Percentiles rank a stretch among this genome's conserved stretches.
Evolutionary conservation across 352 stramenopile genomes (phyloP).

Genomic region (Nothophytophthora sp.): DNA sequence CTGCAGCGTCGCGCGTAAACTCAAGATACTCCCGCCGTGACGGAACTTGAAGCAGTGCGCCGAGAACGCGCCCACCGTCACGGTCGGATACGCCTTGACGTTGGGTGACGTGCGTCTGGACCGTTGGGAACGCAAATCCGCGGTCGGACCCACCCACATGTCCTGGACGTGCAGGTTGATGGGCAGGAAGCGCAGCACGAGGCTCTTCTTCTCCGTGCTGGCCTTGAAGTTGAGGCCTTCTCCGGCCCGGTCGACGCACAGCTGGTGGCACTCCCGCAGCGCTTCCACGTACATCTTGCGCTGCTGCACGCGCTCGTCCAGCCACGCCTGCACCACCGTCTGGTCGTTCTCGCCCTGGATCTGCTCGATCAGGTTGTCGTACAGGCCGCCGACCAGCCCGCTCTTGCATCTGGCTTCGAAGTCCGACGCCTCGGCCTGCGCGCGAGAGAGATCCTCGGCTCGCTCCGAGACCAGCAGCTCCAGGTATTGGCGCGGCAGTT

Average conservation of each 20-base stretch:
- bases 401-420: slow-evolving; percentile 73
- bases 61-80: slow-evolving; percentile 81
- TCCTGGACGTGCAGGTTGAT: slow-evolving; percentile 88
- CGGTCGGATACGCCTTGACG: slow-evolving; percentile 67
- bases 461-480: slow-evolving; percentile 63
- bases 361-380: slow-evolving; percentile 87
- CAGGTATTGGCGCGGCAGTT: slow-evolving; percentile 78
- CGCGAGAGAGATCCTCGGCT: slow-evolving; percentile 46
- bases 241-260: slow-evolving; percentile 66
- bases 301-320: slow-evolving; percentile 70
- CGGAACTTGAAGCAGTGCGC: slow-evolving; percentile 85
- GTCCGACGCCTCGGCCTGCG: slow-evolving; percentile 46
- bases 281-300: slow-evolving; percentile 71
- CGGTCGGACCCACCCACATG: slow-evolving; percentile 78
- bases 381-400: slow-evolving; percentile 58
- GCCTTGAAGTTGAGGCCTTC: slow-evolving; percentile 81
- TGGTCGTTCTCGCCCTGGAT: slow-evolving; percentile 84
- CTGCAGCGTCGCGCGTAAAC: slow-evolving; percentile 53
- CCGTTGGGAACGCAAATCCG: slow-evolving; percentile 66
- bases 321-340: slow-evolving; percentile 65
- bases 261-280: slow-evolving; percentile 65
- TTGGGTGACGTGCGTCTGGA: slow-evolving; percentile 54
- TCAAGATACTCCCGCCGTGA: slow-evolving; percentile 72
- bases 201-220: slow-evolving; percentile 84
- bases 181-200: slow-evolving; percentile 70